Evolutionary conservation across 2,329 filamentous ascomycete genomes (phyloP).

Genomic region (Ambrosiella xylebori): DNA sequence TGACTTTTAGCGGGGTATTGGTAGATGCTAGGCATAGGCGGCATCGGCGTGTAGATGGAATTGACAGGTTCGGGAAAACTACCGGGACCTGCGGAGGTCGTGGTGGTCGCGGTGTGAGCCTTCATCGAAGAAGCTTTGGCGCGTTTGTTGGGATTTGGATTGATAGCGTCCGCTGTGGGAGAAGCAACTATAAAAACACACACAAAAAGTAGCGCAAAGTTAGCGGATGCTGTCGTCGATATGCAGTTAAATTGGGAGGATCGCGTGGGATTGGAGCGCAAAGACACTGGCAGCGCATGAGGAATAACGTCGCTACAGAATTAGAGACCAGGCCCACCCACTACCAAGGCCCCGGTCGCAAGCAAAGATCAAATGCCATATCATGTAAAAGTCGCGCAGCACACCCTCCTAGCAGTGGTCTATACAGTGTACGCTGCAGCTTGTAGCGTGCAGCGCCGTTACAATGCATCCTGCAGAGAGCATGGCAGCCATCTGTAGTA

Average conservation of each 20-base stretch:
- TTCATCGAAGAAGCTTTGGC: constrained; percentile 18
- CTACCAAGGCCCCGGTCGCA: not conserved
- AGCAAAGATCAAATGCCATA: not conserved
- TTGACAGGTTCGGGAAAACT: constrained; percentile 5
- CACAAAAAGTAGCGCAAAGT: not conserved
- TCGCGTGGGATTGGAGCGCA: not conserved
- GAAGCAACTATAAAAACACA: constrained; percentile 20
- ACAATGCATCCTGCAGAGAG: not conserved
- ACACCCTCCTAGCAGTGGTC: not conserved
- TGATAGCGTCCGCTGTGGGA: constrained; percentile 15
- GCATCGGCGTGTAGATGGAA: constrained; percentile 11
- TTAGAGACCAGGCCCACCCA: not conserved
- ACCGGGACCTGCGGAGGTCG: constrained; percentile 3
- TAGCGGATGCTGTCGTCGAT: not conserved
- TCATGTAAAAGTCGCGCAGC: not conserved
- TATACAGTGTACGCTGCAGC: not conserved
- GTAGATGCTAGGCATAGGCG: constrained; percentile 19
- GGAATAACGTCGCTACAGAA: not conserved
- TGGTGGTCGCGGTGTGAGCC: constrained; percentile 5
- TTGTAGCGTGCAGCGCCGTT: not conserved
- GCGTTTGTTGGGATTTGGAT: constrained; percentile 15
- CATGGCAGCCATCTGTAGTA: not conserved
- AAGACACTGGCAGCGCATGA: not conserved
- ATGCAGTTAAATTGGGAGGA: not conserved
- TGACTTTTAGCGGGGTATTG: constrained; percentile 16